Evolutionary conservation across 164 flowering plant genomes (phyloP), one percentile per base, ranked within the genome.

Genomic region (Dillenia suffruticosa): DNA sequence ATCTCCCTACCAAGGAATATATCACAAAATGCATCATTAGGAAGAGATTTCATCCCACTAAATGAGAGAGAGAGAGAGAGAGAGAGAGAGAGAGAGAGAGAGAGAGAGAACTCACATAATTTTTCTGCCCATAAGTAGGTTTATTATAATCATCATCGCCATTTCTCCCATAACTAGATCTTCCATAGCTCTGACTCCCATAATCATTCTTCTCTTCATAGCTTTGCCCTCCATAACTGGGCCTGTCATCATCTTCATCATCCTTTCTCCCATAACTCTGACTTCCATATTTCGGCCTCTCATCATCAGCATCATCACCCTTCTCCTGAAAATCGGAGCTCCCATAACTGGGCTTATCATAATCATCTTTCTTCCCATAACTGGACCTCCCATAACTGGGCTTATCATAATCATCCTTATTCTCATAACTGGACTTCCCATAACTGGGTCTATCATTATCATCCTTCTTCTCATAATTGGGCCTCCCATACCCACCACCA

Each of bases 191-290:
- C 1, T 62, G 67, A 65, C 61, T 64, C 40, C 53, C 15, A 50
- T 74, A 68, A 54, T 61, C 67, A 47, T 57, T 68, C 12, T 71
- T 64, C 70, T 58, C 56, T 6, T 56, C 72, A 55, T 71, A 71
- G 10, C 68, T 59, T 0, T 66, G 56, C n/a, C n/a, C n/a, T n/a
- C 62, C 69, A 58, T 73, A 68, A 45, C 57, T 54, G 9, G 68
- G 65, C 19, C 11, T 51, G 46, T 40, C 52, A 47, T 61, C 47
- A 32, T 54, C 74, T 14, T 40, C 63, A 12, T 68, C 67, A 10
- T 62, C 45, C 54, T 68, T 44, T 14, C n/a, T 50, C 12, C 46
- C 67, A 50, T 67, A 67, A 12, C 58, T 54, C 2, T 68, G 57
- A 56, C 44, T 61, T n/a, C 64, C 67, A 57, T 58, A 61, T 43